Conservation (phyloP, 1,284 basidiomycete genomes). For the Schizophyllum amplum region DNA sequence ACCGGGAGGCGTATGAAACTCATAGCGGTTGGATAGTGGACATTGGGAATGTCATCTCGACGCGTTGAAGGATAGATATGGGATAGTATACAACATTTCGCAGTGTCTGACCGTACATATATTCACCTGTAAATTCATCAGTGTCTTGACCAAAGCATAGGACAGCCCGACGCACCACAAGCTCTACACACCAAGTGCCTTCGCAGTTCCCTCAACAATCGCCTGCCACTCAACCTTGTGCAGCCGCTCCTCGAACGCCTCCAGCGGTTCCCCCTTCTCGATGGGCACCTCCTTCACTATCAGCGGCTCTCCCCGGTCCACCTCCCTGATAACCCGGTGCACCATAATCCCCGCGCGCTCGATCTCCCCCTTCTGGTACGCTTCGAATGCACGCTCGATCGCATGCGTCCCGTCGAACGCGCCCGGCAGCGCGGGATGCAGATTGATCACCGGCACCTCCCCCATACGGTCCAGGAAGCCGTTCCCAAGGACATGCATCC, state of each 20-base stretch:
- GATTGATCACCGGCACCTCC: constrained; percentile 83
- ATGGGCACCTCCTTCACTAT: constrained; percentile 42
- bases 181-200: constrained; percentile 34
- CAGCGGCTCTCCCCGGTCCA: constrained; percentile 82
- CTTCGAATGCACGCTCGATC: constrained; percentile 84
- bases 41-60: too few relatives aligned
- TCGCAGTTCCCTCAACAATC: constrained; percentile 79
- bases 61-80: too few relatives aligned
- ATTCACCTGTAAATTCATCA: not conserved
- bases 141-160: not conserved
- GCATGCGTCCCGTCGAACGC: constrained; percentile 92
- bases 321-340: constrained; percentile 88
- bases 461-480: constrained; percentile 45
- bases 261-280: constrained; percentile 8
- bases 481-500: constrained; percentile 88
- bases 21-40: too few relatives aligned
- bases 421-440: constrained; percentile 93
- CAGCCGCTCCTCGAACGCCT: not conserved
- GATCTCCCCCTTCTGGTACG: constrained; percentile 78
- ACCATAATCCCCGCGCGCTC: constrained; percentile 85
- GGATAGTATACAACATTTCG: too few relatives aligned
- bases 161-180: not conserved
- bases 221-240: not conserved
- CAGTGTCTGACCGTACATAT: too few relatives aligned
- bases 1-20: too few relatives aligned